A percentile compares a stretch with the other conserved stretches of the same genome.
Evolutionary conservation across 306 rosid species (phyloP).

Genomic region (Bauhinia variegata): DNA sequence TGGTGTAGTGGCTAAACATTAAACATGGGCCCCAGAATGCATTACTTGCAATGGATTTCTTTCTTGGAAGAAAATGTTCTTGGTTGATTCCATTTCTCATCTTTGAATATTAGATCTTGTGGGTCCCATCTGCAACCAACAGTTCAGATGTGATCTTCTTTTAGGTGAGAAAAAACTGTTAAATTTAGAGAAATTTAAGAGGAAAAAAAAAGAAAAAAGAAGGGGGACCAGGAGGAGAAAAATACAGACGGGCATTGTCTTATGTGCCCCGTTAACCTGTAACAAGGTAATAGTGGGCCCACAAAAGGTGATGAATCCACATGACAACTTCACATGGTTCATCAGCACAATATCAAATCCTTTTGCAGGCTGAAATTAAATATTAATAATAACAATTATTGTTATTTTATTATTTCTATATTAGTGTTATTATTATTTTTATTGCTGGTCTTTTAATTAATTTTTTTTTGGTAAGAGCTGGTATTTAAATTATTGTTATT

Average conservation of each 20-base stretch:
- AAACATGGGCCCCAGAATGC: conserved; percentile 28
- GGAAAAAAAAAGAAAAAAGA: neutral
- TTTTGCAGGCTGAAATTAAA: neutral
- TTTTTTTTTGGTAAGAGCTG: too few relatives aligned
- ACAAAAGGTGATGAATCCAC: conserved; percentile 32
- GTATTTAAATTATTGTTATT: too few relatives aligned
- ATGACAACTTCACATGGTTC: conserved; percentile 41
- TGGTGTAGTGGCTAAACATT: conserved; percentile 1
- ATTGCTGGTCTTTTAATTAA: too few relatives aligned
- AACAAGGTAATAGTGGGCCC: conserved; percentile 43
- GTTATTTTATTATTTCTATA: too few relatives aligned
- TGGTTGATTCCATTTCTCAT: conserved; percentile 3
- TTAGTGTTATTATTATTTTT: too few relatives aligned
- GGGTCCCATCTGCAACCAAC: conserved; percentile 34
- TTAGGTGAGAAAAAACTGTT: neutral
- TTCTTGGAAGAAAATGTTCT: conserved; percentile 11
- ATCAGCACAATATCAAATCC: conserved; percentile 34
- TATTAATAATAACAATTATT: too few relatives aligned
- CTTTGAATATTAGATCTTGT: conserved; percentile 32
- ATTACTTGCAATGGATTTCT: neutral
- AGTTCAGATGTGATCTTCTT: conserved; percentile 30
- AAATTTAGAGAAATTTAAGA: neutral
- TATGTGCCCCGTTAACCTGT: conserved; percentile 36
- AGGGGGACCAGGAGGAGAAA: neutral
- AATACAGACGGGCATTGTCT: conserved; percentile 37